Conservation (phyloP, 352 stramenopile genomes). For the Phytopythium ostracodes region DNA sequence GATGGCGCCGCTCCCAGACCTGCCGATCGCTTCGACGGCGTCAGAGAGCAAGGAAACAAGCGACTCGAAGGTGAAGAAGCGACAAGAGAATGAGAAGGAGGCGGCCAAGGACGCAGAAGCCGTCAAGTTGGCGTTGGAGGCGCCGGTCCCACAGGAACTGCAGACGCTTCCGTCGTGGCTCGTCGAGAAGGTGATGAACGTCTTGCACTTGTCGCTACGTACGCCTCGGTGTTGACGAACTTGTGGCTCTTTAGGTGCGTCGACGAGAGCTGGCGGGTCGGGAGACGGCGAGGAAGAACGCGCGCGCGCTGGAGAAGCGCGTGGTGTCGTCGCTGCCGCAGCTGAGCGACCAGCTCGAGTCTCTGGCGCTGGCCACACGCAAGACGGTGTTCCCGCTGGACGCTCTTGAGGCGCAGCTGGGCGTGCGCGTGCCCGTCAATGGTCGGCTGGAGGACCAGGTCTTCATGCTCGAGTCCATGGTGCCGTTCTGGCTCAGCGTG, state of each 20-base stretch:
- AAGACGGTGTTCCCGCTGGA: conserved; percentile 55
- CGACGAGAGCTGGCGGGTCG: conserved; percentile 46
- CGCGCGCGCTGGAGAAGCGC: conserved; percentile 35
- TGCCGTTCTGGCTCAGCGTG: conserved; percentile 76
- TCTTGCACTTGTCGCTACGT: neutral
- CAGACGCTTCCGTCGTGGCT: conserved; percentile 73
- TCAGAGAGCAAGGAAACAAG: neutral
- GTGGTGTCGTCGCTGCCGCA: conserved; percentile 59
- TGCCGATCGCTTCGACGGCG: conserved; percentile 10
- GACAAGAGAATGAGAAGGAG: conserved; percentile 8
- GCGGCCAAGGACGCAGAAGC: conserved; percentile 1
- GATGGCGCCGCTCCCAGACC: conserved; percentile 24
- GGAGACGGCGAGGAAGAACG: conserved; percentile 32
- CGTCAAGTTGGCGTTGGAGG: conserved; percentile 27
- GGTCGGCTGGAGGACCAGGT: conserved; percentile 66
- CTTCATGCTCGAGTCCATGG: conserved; percentile 56
- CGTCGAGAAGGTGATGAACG: conserved; percentile 71
- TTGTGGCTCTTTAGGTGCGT: conserved; percentile 29
- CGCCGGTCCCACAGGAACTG: conserved; percentile 61
- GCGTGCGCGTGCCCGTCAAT: conserved; percentile 38
- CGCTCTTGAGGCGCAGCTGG: conserved; percentile 43
- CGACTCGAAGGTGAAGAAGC: conserved; percentile 27
- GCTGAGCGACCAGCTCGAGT: conserved; percentile 75
- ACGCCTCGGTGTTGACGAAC: neutral
- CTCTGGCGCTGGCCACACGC: conserved; percentile 55